Conservation (phyloP, 805 yeast genomes). For the Kuraishia floccosa region DNA sequence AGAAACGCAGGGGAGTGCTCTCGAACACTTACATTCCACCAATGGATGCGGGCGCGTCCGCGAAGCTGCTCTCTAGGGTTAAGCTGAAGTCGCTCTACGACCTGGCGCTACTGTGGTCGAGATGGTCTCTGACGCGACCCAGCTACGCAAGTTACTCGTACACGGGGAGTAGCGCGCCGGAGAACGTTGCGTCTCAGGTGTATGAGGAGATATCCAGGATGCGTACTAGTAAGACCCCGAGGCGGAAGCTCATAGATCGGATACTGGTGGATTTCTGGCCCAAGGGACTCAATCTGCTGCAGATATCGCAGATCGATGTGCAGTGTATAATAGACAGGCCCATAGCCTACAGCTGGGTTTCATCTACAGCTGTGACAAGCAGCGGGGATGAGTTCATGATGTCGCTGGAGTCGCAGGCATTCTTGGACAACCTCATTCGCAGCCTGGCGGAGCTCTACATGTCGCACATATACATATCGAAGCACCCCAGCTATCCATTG, state of each 20-base stretch:
- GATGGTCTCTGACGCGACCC: constrained; percentile 18
- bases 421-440: constrained; percentile 33
- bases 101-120: constrained; percentile 20
- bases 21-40: constrained; percentile 22
- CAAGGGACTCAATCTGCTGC: constrained; percentile 48
- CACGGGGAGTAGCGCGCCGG: no score
- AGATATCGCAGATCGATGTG: constrained; percentile 61
- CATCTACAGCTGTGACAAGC: constrained; percentile 20
- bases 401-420: constrained; percentile 36
- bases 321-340: constrained; percentile 55
- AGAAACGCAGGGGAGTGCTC: constrained; percentile 16
- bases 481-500: constrained; percentile 54
- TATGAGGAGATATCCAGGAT: constrained; percentile 3
- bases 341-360: constrained; percentile 29
- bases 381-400: constrained; percentile 17
- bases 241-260: constrained; percentile 26
- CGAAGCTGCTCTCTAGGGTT: constrained; percentile 14
- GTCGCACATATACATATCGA: constrained; percentile 55
- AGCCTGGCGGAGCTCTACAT: constrained; percentile 41
- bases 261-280: constrained; percentile 41
- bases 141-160: no score
- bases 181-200: no score
- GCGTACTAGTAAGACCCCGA: constrained; percentile 8
- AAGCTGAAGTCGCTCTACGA: constrained; percentile 17
- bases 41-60: constrained; percentile 8